A percentile compares a stretch with the other conserved stretches of the same genome.
phyloP scores from a whole-genome alignment of 768 basidiomycete species.

The Tephrocybe sp. region DNA sequence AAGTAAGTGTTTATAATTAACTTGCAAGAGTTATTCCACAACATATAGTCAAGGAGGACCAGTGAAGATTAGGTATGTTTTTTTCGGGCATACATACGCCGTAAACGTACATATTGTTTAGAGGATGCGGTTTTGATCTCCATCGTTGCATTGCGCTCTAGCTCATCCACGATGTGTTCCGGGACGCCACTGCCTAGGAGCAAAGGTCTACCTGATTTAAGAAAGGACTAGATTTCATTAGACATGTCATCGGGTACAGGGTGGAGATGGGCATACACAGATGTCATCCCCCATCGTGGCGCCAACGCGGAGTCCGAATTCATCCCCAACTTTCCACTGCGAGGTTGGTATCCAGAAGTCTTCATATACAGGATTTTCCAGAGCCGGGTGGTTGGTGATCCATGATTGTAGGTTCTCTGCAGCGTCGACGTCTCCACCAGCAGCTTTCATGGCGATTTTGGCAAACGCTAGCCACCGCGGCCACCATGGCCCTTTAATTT shows the following conservation, averaged over 20 bases:
- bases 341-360: constrained; percentile 67
- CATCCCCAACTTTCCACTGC: constrained; percentile 48
- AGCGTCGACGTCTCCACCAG: constrained; percentile 66
- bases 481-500: constrained; percentile 54
- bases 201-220: constrained; percentile 66
- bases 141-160: constrained; percentile 49
- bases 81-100: constrained; percentile 63
- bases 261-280: constrained; percentile 33
- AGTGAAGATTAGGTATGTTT: constrained; percentile 17
- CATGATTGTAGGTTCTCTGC: constrained; percentile 55
- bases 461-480: constrained; percentile 62
- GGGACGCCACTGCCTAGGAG: constrained; percentile 64
- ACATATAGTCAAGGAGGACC: no score
- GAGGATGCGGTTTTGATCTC: constrained; percentile 52
- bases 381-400: constrained; percentile 51
- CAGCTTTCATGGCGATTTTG: constrained; percentile 49
- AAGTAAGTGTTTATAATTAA: no score
- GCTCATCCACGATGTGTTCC: constrained; percentile 48
- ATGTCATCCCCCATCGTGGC: constrained; percentile 58
- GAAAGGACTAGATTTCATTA: constrained; percentile 50
- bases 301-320: constrained; percentile 37
- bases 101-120: constrained; percentile 53
- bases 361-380: constrained; percentile 57
- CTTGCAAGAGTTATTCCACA: no score
- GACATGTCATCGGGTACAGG: constrained; percentile 2